Evolutionary conservation across 371 early-diverging fungal species (phyloP).

Genomic region (Saksenaea vasiformis): DNA sequence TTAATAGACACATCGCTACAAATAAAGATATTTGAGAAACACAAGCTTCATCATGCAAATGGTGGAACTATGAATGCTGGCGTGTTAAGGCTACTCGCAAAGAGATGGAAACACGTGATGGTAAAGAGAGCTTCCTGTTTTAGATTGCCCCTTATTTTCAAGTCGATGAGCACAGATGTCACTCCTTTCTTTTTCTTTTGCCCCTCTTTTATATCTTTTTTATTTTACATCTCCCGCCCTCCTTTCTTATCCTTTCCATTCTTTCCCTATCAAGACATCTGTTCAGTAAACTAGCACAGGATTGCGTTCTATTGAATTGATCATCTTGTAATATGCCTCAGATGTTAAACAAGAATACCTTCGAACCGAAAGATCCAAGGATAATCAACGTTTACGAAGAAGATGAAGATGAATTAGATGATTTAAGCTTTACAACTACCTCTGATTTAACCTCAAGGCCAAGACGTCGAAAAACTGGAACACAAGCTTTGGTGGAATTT

Average conservation of each 20-base stretch:
- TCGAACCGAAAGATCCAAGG: slow-evolving; percentile 34
- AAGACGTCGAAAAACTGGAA: slow-evolving; percentile 35
- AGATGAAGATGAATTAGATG: slow-evolving; percentile 31
- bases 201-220: slow-evolving; percentile 8
- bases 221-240: neutral
- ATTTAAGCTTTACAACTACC: slow-evolving; percentile 21
- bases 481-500: slow-evolving; percentile 48
- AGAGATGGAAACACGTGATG: neutral
- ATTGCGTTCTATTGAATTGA: neutral
- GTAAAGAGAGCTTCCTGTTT: neutral
- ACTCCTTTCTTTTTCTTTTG: slow-evolving; percentile 6
- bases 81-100: no score
- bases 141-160: slow-evolving; percentile 2
- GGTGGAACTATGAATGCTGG: no score
- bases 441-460: slow-evolving; percentile 23
- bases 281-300: neutral
- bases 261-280: neutral
- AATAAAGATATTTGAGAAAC: no score
- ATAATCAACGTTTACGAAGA: slow-evolving; percentile 27
- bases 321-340: slow-evolving; percentile 4
- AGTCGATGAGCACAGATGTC: slow-evolving; percentile 8
- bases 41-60: no score
- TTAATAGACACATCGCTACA: no score
- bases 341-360: slow-evolving; percentile 24
- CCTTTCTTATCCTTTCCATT: neutral